These are phyloP conservation scores for Phyllosticta paracitricarpa DNA, from an alignment of 2,329 filamentous ascomycete species.

Conservation along the genomic window DNA sequence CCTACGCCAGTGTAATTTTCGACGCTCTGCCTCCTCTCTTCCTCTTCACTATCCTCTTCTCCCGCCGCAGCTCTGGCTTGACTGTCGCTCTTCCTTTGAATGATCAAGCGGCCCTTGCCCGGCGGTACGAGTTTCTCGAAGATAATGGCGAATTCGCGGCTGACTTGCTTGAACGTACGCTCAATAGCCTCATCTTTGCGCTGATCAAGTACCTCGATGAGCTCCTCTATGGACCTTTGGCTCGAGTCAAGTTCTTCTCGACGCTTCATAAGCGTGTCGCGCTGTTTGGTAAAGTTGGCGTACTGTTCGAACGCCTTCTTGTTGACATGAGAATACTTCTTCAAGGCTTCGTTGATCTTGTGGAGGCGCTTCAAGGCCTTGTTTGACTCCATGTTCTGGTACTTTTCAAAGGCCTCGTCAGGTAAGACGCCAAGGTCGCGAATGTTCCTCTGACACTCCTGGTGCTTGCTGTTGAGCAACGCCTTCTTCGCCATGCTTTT, in stretches of 20 bases:
- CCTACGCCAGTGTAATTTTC: constrained; percentile 96
- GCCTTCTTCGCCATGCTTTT: constrained; percentile 86
- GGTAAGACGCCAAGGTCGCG: constrained; percentile 86
- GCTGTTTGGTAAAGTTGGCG: constrained; percentile 88
- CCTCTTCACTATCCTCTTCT: constrained; percentile 41
- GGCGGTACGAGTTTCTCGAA: constrained; percentile 94
- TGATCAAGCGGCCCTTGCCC: constrained; percentile 81
- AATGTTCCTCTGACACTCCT: constrained; percentile 79
- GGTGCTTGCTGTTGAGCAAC: constrained; percentile 62
- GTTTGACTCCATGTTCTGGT: constrained; percentile 71
- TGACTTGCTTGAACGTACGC: constrained; percentile 96
- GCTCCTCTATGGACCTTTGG: constrained; percentile 78
- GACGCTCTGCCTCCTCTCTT: constrained; percentile 45
- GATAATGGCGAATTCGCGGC: constrained; percentile 80
- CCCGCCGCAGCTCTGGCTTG: constrained; percentile 52
- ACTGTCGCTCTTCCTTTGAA: constrained; percentile 79
- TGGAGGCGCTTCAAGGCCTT: constrained; percentile 59
- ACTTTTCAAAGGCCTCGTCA: constrained; percentile 88
- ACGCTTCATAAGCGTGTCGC: constrained; percentile 75
- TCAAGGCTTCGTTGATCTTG: constrained; percentile 83
- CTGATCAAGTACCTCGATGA: constrained; percentile 86
- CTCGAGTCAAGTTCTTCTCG: constrained; percentile 79
- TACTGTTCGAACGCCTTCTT: constrained; percentile 99
- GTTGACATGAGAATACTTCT: constrained; percentile 97
- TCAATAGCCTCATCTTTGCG: constrained; percentile 97